Base-by-base conservation (phyloP, 768 basidiomycete species). In the Pleurotus ostreatus region DNA sequence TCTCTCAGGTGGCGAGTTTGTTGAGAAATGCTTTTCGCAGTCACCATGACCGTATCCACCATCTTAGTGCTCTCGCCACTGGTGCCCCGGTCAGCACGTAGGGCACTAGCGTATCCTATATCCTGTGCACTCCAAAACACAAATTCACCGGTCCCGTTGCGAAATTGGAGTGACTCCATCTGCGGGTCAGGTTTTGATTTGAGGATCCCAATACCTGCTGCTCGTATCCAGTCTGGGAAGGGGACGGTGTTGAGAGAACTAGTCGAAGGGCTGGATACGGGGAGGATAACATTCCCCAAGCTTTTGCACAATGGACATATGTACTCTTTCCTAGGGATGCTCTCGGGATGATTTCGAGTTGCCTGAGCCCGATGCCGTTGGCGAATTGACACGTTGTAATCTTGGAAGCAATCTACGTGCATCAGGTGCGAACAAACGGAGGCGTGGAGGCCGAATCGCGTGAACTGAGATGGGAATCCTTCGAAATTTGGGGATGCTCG, bases 271-370 rank as follows among this genome's bases (percentile, higher is more conserved):
- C 75, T 74, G 4, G 81, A 76, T 15, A 95, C 86, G 0, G 97
- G 97, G 0, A 99, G 78, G 41, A 99, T 87, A 26, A 94, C 84
- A 68, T 99, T 99, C 2, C 96, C 94, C 5, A 98, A 76, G 62
- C 92, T 94, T 72, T 98, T 98, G 77, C 97, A 99, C 3, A 99
- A 74, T 1, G 97, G 97, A 63, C 97, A 99, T 46, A 98, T 90
- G 72, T 88, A 98, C 65, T 99, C 97, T 62, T 89, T 89, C 40
- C 97, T 81, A 13, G 89, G 84, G n/a, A 94, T 92, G 63, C 85
- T 89, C 68, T 98, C 96, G 0, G 97, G 95, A 65, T 97, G 96
- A 61, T 94, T 93, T 39, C 97, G 77, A 5, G 93, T 93, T 4
- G 90, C 85, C 62, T 98, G 96, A 0, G 88, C 78, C 6, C 89